Base-by-base conservation (phyloP, 2,329 filamentous ascomycete genomes). In the Aspergillus luchuensis region DNA sequence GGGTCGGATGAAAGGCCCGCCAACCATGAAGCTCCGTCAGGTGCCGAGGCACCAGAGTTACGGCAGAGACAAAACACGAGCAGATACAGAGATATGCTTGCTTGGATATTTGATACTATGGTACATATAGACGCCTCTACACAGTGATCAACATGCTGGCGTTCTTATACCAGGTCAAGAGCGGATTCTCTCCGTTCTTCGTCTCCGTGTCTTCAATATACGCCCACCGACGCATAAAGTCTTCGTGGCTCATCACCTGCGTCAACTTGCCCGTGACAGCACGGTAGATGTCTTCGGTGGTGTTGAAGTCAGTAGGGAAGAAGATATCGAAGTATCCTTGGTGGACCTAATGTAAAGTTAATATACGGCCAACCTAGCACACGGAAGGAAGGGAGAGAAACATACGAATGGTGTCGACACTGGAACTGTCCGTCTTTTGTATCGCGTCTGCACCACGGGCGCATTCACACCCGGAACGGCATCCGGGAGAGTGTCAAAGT, bases 321-420 rank as follows among this genome's bases (percentile, higher is more conserved):
- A 99, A 88, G 70, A 99, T 97, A 74, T 99, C 96, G 74, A 99
- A 99, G 78, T 97, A 98, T 49, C 95, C 96, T 80, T 99, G 96
- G 75, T 98, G 93, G 51, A 97, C 91, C 91, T 96, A 65, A 36
- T 11, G 25, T 10, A 28, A 21, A 5, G 51, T 33, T 19, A 59
- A 58, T 64, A 48, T 68, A 58, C 25, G 11, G 25, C 38, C n/a
- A 21, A 15, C 6, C 4, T 1, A 36, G 1, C 33, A 36, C 33
- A 36, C 15, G 11, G 11, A 36, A 36, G 33, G 33, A 8, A 41
- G 3, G 13, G 13, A 8, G 23, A 10, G 19, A n/a, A 30, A 79
- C 89, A 78, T 81, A 97, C 95, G 74, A 97, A 85, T 57, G 94
- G 92, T 4, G 95, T 99, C 4, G 87, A 85, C 13, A 99, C 95